Evolutionary conservation across 2,329 filamentous ascomycete species (phyloP), one percentile per base, ranked within the genome.

Genomic region (Aureobasidium subglaciale): DNA sequence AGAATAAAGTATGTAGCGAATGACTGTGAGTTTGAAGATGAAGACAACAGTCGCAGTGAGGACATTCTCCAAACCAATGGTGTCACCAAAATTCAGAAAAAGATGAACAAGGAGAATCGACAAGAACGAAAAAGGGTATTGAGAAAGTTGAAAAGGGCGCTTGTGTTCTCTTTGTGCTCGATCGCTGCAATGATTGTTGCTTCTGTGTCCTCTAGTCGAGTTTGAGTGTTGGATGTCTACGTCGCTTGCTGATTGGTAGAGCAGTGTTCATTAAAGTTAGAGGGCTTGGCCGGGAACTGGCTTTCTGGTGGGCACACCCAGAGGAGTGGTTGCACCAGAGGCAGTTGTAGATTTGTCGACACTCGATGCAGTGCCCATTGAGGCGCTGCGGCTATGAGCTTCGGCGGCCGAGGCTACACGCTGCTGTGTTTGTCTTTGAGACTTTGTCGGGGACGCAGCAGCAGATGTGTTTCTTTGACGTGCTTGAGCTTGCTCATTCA

Each of bases 241-340:
- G 34, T 38, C 25, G 48, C 35, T 15, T 16, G 46, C n/a, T 29
- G 3, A 15, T 11, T 9, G 5, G 6, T 32, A 13, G 27, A 29
- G 20, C 37, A 37, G 18, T 56, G 53, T 30, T 45, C 42, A 32
- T 42, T 42, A 56, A 24, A 13, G 22, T 49, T 64, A 76, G 58
- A 75, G 61, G 20, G 74, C 74, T 66, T 71, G 70, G 38, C 75
- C 75, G 20, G 74, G 74, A 20, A 78, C 70, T 24, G 75, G 74
- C 65, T 78, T 78, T 61, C 74, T 68, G 29, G 63, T 60, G 7
- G 73, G 73, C 45, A 73, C 61, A 20, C 57, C 58, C 8, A 55
- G 40, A 35, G 59, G 46, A 16, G 41, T 42, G 18, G 48, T 15
- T 25, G 32, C 34, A 41, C 16, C 34, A 30, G 41, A 20, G 20